Evolutionary conservation across 345 rosid species (phyloP), one percentile per base, ranked within the genome.

Genomic region (Lepidium sativum): DNA sequence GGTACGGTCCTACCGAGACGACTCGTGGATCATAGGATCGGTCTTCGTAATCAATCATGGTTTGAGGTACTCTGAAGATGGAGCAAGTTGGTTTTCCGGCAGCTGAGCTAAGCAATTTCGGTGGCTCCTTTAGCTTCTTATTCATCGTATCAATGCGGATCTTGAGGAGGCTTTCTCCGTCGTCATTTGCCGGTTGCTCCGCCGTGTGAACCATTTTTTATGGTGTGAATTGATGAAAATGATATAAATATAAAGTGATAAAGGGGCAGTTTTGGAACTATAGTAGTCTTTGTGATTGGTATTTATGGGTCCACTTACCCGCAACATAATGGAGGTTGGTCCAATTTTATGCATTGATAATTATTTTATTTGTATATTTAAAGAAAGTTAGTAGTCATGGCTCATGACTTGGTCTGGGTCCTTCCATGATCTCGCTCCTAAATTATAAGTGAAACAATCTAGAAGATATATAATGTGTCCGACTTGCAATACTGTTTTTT

Each of bases 1-100:
- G 94, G 56, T 80, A 84, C 1, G 97, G 97, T 4, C 97, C 97
- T 0, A 89, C 67, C 1, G 97, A 86, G 65, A 86, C 89, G 6
- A 83, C 80, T 9, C 78, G 84, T 11, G 97, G 95, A 57, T 76
- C 79, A 23, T 89, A 89, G 42, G 72, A 79, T 77, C 48, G 74
- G 12, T 85, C 85, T 68, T 89, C 87, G 44, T 72, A 60, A 8
- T 83, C 84, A 6, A 70, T 64, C 35, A 86, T 68, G 71, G 85
- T 79, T 1, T 55, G 65, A 16, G 79, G 82, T 43, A 63, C 82
- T 35, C 79, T 44, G 52, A 71, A 76, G 51, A 76, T 76, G 2
- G 75, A 76, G 49, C 79, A 76, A 48, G 73, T 53, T 35, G 66
- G 41, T 49, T 66, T 71, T 18, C 79, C 79, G 2, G 79, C 79